phyloP scores from a whole-genome alignment of 73 alveolate species.

The Breviolum minutum region DNA sequence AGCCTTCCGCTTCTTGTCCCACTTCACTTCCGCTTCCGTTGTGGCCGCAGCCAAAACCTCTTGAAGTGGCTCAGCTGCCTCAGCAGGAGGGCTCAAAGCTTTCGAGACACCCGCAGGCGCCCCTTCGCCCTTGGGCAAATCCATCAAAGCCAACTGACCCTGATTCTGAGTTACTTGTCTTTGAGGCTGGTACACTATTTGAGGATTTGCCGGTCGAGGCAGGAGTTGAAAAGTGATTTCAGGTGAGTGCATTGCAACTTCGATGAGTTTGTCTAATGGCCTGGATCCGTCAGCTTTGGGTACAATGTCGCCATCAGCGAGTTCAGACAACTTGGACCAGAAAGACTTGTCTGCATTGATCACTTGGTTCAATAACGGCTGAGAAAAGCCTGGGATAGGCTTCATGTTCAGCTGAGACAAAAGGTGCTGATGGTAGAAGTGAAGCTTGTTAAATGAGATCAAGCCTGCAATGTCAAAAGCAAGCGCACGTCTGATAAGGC shows the following conservation, averaged over 20 bases:
- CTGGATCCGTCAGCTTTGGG: too few relatives aligned
- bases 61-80: too few relatives aligned
- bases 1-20: too few relatives aligned
- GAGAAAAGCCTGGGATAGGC: not conserved
- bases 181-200: too few relatives aligned
- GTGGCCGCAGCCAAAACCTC: too few relatives aligned
- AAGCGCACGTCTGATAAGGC: not conserved
- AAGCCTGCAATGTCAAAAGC: not conserved
- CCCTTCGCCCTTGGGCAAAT: too few relatives aligned
- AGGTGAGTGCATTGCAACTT: not conserved
- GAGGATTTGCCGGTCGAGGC: too few relatives aligned
- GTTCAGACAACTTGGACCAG: not conserved
- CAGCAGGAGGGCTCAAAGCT: too few relatives aligned
- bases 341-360: not conserved
- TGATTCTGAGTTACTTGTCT: too few relatives aligned
- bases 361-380: not conserved
- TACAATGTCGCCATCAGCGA: not conserved
- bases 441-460: not conserved
- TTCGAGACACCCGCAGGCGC: too few relatives aligned
- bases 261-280: not conserved
- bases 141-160: too few relatives aligned
- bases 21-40: too few relatives aligned
- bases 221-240: not conserved
- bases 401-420: not conserved
- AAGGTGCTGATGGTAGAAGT: not conserved